phyloP scores from a whole-genome alignment of 1,284 basidiomycete genomes.

The Leucoagaricus sp. region DNA sequence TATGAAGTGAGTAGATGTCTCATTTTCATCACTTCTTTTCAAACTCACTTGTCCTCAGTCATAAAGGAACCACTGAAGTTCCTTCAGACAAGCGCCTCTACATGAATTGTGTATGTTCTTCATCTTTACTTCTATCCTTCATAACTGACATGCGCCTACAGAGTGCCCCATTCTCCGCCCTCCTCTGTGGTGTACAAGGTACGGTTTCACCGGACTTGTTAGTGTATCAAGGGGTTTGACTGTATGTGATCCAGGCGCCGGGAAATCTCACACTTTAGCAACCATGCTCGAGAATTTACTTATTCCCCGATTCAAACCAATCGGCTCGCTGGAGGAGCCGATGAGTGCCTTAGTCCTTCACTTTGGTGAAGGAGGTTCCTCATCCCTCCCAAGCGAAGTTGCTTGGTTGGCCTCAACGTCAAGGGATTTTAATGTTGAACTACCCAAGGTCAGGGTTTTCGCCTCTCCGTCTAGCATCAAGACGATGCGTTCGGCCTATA shows the following conservation, averaged over 20 bases:
- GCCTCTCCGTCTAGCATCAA: constrained; percentile 64
- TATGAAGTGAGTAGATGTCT: constrained; percentile 39
- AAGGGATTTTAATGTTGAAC: constrained; percentile 33
- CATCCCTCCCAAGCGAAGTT: constrained; percentile 61
- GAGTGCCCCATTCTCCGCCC: constrained; percentile 61
- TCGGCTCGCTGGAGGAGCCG: constrained; percentile 53
- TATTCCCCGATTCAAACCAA: constrained; percentile 45
- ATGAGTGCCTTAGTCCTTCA: constrained; percentile 67
- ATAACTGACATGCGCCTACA: constrained; percentile 21
- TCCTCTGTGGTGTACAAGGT: constrained; percentile 65
- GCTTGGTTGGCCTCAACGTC: constrained; percentile 54
- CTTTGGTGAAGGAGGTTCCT: constrained; percentile 64
- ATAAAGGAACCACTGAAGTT: constrained; percentile 26
- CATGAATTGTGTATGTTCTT: constrained; percentile 54
- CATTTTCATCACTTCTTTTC: not conserved
- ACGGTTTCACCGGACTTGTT: not conserved
- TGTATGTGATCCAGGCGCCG: constrained; percentile 50
- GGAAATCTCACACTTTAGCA: constrained; percentile 71
- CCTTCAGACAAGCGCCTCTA: constrained; percentile 52
- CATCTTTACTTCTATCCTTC: not conserved
- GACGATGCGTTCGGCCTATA: constrained; percentile 60
- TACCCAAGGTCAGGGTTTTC: constrained; percentile 56
- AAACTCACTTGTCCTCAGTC: constrained; percentile 26
- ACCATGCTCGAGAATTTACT: constrained; percentile 69
- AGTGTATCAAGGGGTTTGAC: constrained; percentile 15